Conservation (phyloP, 306 rosid species). For the Malus asiatica region DNA sequence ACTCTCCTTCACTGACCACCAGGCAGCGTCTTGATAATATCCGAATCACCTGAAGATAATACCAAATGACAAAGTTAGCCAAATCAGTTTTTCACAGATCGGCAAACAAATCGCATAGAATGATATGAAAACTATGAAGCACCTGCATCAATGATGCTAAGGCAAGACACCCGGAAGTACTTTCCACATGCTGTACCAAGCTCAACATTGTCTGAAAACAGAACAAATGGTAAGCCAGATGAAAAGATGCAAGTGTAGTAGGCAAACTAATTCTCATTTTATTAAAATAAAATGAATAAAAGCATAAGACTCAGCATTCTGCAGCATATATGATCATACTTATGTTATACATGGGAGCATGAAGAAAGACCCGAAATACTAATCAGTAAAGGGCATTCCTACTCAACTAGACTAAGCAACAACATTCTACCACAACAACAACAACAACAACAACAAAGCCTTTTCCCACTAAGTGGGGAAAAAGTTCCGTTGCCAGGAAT, state of each 20-base stretch:
- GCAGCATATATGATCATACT: neutral
- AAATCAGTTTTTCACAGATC: neutral
- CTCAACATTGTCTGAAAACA: conserved; percentile 38
- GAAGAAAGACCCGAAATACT: neutral
- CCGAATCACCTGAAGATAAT: conserved; percentile 37
- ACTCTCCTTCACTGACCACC: conserved; percentile 28
- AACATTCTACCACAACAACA: neutral
- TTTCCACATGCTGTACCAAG: conserved; percentile 46
- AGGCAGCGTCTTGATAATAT: conserved; percentile 39
- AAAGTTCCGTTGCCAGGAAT: too few species aligned
- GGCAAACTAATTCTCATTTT: neutral
- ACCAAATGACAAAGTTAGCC: neutral
- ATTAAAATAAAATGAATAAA: neutral
- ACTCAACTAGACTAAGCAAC: too few species aligned
- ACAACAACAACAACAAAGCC: too few species aligned
- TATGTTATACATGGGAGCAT: too few species aligned
- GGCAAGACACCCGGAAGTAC: conserved; percentile 43
- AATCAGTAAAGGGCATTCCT: neutral
- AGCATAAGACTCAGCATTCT: neutral
- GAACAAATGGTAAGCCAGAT: neutral
- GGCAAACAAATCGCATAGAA: too few species aligned
- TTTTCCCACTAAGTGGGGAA: too few species aligned
- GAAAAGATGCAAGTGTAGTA: neutral
- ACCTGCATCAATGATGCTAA: conserved; percentile 45
- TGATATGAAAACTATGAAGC: neutral